phyloP scores from a whole-genome alignment of 495 filamentous ascomycete species.

The Pyrenula aspistea region DNA sequence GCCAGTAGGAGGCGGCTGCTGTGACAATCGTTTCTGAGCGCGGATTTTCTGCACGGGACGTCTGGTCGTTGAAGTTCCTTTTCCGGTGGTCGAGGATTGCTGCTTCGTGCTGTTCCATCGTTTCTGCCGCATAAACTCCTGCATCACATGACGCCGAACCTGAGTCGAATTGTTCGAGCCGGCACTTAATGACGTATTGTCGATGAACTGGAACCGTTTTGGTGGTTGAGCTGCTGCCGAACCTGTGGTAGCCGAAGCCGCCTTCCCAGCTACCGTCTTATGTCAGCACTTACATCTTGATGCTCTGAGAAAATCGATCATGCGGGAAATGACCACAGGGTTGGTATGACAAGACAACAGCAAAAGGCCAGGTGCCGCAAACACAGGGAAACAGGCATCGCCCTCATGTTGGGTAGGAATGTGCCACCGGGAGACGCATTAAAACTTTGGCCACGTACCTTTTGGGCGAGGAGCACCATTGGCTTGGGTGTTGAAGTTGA shows the following conservation, averaged over 20 bases:
- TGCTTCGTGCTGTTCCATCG: constrained; percentile 11
- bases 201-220: constrained; percentile 30
- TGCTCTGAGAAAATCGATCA: no score
- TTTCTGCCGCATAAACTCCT: constrained; percentile 34
- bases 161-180: constrained; percentile 24
- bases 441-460: background rate
- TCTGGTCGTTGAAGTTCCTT: background rate
- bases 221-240: constrained; percentile 2
- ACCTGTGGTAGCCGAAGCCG: background rate
- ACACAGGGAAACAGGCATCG: no score
- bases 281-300: background rate
- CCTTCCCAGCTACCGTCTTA: background rate
- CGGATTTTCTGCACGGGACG: constrained; percentile 2
- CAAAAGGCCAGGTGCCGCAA: no score
- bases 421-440: no score
- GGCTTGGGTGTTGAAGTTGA: background rate
- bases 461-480: background rate
- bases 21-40: background rate
- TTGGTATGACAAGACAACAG: no score
- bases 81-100: background rate
- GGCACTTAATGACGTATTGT: constrained; percentile 24
- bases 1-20: background rate
- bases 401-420: no score
- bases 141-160: constrained; percentile 35
- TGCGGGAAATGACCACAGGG: no score